phyloP scores from a whole-genome alignment of 495 filamentous ascomycete genomes.

The Podospora bellae-mahoneyi region DNA sequence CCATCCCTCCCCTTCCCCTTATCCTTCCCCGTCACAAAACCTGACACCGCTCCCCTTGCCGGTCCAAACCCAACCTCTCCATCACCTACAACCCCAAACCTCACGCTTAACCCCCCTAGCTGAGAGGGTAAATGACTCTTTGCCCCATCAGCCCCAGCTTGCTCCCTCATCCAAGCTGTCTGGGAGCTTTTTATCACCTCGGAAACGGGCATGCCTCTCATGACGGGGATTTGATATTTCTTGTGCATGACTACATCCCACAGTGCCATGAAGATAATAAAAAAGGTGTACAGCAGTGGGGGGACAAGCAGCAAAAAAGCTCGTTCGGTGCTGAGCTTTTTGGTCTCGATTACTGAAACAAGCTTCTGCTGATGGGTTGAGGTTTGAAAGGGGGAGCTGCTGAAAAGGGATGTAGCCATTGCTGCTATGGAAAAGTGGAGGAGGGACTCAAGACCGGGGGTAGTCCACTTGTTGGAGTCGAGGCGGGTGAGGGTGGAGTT shows the following conservation, averaged over 20 bases:
- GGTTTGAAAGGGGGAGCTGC: conserved; percentile 19
- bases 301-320: conserved; percentile 23
- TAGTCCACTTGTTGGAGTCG: conserved; percentile 31
- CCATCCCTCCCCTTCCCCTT: not conserved
- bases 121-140: conserved; percentile 28
- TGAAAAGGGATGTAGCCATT: conserved; percentile 14
- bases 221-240: conserved; percentile 25
- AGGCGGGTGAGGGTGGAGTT: conserved; percentile 24
- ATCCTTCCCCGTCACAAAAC: not conserved
- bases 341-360: conserved; percentile 5
- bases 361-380: not conserved
- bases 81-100: conserved; percentile 24
- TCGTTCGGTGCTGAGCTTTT: conserved; percentile 16
- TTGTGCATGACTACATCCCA: conserved; percentile 18
- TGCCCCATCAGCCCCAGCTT: conserved; percentile 25
- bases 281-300: conserved; percentile 16
- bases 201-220: conserved; percentile 17
- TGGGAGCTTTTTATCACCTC: conserved; percentile 32
- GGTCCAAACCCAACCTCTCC: conserved; percentile 23
- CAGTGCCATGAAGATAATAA: conserved; percentile 7
- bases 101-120: conserved; percentile 21
- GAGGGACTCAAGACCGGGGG: conserved; percentile 22
- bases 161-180: conserved; percentile 25
- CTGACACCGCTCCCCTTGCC: not conserved
- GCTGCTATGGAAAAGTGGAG: conserved; percentile 31